A percentile compares a stretch with the other conserved stretches of the same genome.
phyloP scores from a whole-genome alignment of 305 asterid genomes.

The Nicotiana rustica region DNA sequence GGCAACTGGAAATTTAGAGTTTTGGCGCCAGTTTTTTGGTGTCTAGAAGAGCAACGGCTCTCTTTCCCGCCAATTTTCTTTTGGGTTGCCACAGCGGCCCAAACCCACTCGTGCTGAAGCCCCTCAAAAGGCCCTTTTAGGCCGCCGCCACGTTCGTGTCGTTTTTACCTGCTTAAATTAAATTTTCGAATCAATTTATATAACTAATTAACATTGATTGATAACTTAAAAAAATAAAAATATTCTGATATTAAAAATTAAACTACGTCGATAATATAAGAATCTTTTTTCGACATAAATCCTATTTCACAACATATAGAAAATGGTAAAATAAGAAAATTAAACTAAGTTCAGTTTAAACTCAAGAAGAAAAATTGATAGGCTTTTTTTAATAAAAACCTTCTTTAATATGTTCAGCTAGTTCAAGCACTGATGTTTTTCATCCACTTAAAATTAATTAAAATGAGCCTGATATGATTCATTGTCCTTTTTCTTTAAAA shows the following conservation, averaged over 20 bases:
- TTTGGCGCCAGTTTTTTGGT: slow-evolving; percentile 64
- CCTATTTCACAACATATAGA: not conserved
- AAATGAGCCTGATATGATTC: too few species aligned
- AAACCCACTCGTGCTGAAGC: slow-evolving; percentile 24
- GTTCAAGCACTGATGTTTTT: too few species aligned
- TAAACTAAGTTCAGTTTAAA: not conserved
- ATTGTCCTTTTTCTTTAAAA: not conserved
- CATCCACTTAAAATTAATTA: too few species aligned
- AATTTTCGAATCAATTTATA: too few species aligned
- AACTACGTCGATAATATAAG: not conserved
- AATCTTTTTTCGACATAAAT: not conserved
- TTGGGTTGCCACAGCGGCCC: slow-evolving; percentile 18
- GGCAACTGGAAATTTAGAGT: slow-evolving; percentile 48
- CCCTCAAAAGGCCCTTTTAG: slow-evolving; percentile 1
- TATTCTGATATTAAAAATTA: too few species aligned
- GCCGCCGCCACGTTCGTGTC: not conserved
- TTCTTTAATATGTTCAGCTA: too few species aligned
- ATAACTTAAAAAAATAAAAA: too few species aligned
- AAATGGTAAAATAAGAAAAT: not conserved
- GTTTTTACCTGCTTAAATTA: too few species aligned
- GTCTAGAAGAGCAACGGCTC: slow-evolving; percentile 62
- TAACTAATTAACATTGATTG: too few species aligned
- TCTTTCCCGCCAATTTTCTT: slow-evolving; percentile 54
- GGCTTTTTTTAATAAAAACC: too few species aligned
- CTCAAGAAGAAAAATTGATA: too few species aligned